Evolutionary conservation across 2,329 filamentous ascomycete genomes (phyloP), one percentile per base, ranked within the genome.

Genomic region (Knoxdaviesia proteae): DNA sequence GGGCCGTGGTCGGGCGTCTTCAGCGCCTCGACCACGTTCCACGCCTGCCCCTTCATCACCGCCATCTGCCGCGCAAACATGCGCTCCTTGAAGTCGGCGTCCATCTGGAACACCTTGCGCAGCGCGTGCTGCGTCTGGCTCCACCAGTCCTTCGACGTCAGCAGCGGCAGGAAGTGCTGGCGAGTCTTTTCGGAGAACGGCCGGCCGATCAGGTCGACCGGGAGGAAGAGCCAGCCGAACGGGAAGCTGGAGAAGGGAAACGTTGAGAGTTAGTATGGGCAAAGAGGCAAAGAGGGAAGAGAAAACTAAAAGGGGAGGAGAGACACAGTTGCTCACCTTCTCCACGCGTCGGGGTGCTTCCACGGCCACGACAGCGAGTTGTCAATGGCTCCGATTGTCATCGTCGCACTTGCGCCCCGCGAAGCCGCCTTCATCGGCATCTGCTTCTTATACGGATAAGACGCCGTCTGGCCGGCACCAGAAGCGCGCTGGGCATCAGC

Each of bases 21-120:
- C 47, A 98, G 69, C 0, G 90, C 94, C 62, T 98, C 90, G 5
- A 98, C 90, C 0, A 98, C 90, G 56, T 98, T 98, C 86, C 90
- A 98, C 1, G 90, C 90, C 56, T 98, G 90, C 7, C 90, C 90
- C 61, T 98, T 98, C 84, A 98, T 94, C 46, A 98, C 90, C 1
- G 90, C 88, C 47, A 98, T 92, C 55, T 98, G 90, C 50, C 84
- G 77, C n/a, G 84, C 84, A 61, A 94, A 98, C 90, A 98, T 98
- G 60, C 84, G 80, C 62, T 98, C 90, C 57, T 96, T 84, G 59
- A 98, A 98, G 60, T 98, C 90, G 3, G 80, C 77, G 58, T 98
- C 90, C 55, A 92, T 75, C 49, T 84, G 79, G 57, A 98, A 98
- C 39, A 94, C 78, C 47, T 76, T 73, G 43, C 90, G 82, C 36